Evolutionary conservation across 441 rosid genomes (phyloP).

Genomic region (Euphorbia celastroides): DNA sequence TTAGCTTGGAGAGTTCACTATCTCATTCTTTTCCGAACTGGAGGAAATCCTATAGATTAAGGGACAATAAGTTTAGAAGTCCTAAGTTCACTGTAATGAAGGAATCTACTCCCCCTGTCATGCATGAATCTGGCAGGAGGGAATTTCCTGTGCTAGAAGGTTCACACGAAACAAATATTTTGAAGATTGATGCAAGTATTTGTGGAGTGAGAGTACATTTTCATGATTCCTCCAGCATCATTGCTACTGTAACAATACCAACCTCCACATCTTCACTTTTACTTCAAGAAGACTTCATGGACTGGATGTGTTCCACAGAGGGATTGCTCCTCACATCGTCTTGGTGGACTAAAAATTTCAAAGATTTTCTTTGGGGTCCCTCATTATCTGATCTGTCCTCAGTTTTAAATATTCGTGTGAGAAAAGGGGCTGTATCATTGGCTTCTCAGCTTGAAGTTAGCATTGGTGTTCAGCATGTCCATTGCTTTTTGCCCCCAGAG

Average conservation of each 20-base stretch:
- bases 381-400: constrained; percentile 49
- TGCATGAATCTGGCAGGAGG: constrained; percentile 18
- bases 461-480: constrained; percentile 79
- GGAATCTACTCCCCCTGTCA: constrained; percentile 23
- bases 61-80: constrained; percentile 36
- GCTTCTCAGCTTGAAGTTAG: constrained; percentile 70
- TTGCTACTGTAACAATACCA: constrained; percentile 67
- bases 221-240: constrained; percentile 73
- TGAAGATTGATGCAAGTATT: constrained; percentile 44
- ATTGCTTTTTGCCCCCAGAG: constrained; percentile 66
- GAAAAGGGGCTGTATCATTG: constrained; percentile 40
- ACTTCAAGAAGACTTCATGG: constrained; percentile 43
- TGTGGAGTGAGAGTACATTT: constrained; percentile 60
- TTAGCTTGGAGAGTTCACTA: constrained; percentile 54
- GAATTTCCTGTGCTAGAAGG: constrained; percentile 22
- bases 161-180: constrained; percentile 25
- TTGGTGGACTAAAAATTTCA: constrained; percentile 50
- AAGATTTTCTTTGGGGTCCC: constrained; percentile 74
- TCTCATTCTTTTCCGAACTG: constrained; percentile 46
- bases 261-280: constrained; percentile 41
- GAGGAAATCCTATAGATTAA: constrained; percentile 45
- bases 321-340: constrained; percentile 72
- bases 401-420: constrained; percentile 61
- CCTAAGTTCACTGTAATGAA: constrained; percentile 31
- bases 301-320: constrained; percentile 63